These are phyloP conservation scores for Cardamine resedifolia DNA, from an alignment of 345 rosid species.

Conservation along the genomic window DNA sequence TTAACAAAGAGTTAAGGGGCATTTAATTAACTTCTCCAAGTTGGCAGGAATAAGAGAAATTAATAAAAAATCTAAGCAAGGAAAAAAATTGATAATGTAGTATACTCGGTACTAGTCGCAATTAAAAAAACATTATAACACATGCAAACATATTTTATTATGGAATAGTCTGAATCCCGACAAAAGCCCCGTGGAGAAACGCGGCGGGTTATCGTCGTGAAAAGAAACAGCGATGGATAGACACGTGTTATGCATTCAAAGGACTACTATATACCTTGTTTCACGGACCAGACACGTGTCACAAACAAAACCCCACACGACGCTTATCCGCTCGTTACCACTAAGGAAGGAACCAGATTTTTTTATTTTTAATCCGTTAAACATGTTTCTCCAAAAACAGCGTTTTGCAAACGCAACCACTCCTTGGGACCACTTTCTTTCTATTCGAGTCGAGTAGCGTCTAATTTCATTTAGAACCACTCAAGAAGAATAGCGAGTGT, in stretches of 20 bases:
- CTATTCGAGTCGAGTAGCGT: not conserved
- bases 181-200: conserved; percentile 7
- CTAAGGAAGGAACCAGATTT: not conserved
- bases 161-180: not conserved
- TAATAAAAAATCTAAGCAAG: not conserved
- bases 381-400: conserved; percentile 11
- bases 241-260: conserved; percentile 4
- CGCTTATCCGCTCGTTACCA: conserved; percentile 23
- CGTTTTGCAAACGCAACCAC: conserved; percentile 12
- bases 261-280: not conserved
- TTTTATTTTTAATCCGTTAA: not conserved
- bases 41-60: not conserved
- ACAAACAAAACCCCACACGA: not conserved
- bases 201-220: conserved; percentile 33
- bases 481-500: not conserved
- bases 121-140: not conserved
- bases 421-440: not conserved
- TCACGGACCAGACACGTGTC: conserved; percentile 20
- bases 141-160: not conserved
- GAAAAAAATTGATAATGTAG: not conserved
- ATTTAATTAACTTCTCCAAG: not conserved
- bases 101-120: not conserved
- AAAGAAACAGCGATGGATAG: not conserved
- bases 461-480: conserved; percentile 24
- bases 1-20: too few species aligned